Evolutionary conservation across 2,329 filamentous ascomycete species (phyloP).

Genomic region (Fusarium sp.): DNA sequence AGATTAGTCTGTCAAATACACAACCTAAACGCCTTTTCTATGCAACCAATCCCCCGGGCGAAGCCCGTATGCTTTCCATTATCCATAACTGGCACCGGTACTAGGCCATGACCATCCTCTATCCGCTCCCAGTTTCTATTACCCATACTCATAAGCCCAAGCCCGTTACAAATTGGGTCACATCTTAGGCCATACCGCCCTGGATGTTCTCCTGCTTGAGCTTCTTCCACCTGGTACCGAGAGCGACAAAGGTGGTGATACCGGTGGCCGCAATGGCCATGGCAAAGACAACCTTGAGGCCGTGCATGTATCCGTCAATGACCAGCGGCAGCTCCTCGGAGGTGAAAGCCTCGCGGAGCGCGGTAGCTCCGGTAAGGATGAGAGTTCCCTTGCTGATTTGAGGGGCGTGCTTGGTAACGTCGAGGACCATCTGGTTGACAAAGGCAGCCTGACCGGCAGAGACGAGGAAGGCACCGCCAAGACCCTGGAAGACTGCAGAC

Average conservation of each 20-base stretch:
- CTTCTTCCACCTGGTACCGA: conserved; percentile 58
- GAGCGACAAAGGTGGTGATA: conserved; percentile 54
- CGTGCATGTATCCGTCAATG: conserved; percentile 73
- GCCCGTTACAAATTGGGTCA: not conserved
- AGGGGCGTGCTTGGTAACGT: conserved; percentile 55
- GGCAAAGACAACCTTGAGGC: conserved; percentile 75
- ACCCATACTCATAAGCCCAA: not conserved
- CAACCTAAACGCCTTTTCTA: conserved; percentile 29
- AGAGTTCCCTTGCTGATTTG: conserved; percentile 56
- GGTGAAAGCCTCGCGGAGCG: conserved; percentile 68
- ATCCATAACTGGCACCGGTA: not conserved
- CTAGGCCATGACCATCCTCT: not conserved
- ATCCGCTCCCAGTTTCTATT: not conserved
- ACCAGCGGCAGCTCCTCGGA: conserved; percentile 66
- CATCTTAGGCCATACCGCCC: conserved; percentile 51
- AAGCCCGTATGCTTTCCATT: not conserved
- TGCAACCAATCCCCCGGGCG: conserved; percentile 1
- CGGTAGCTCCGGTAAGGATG: conserved; percentile 66
- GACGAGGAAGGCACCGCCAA: conserved; percentile 67
- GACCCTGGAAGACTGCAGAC: conserved; percentile 61
- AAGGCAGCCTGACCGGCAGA: conserved; percentile 65
- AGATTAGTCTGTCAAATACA: conserved; percentile 15
- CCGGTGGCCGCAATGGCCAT: conserved; percentile 67
- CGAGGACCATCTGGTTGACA: conserved; percentile 60
- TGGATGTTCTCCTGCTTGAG: conserved; percentile 51